Percentiles rank a stretch among this genome's conserved stretches.
These are phyloP conservation scores for Alisma plantagoaquatica DNA, from an alignment of 106 monocot species.

Conservation along the genomic window DNA sequence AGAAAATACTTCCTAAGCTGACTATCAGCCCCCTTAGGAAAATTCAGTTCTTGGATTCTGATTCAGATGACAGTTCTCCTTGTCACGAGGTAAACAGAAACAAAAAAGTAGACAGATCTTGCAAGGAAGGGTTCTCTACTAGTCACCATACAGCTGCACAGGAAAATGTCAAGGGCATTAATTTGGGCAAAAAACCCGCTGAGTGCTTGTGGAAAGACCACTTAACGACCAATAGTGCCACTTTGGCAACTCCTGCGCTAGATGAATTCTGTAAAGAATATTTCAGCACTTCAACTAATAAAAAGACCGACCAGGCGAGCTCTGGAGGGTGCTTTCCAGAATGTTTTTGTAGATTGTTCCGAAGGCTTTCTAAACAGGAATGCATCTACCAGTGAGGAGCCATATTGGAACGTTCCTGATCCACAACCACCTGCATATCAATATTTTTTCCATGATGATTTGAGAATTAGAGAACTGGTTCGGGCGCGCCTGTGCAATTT, in stretches of 20 bases:
- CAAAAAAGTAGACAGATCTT: no score
- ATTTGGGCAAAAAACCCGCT: conserved; percentile 4
- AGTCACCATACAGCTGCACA: no score
- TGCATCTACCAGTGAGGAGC: conserved; percentile 1
- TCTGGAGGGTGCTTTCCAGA: no score
- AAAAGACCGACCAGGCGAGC: conserved; percentile 16
- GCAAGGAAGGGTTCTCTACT: conserved; percentile 1
- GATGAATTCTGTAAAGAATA: conserved; percentile 91
- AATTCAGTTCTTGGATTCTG: conserved; percentile 67
- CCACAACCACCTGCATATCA: conserved; percentile 47
- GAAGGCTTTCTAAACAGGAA: conserved; percentile 9
- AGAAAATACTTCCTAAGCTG: conserved; percentile 39
- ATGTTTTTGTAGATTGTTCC: neutral
- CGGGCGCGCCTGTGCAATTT: conserved; percentile 48
- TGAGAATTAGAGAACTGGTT: conserved; percentile 40
- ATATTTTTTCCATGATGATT: conserved; percentile 71
- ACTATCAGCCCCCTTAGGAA: conserved; percentile 67
- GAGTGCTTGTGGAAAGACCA: conserved; percentile 39
- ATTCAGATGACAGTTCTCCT: conserved; percentile 45
- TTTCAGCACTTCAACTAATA: conserved; percentile 32
- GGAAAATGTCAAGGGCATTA: no score
- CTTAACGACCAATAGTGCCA: conserved; percentile 17
- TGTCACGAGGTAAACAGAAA: conserved; percentile 1
- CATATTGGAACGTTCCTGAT: conserved; percentile 19
- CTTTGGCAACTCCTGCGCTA: conserved; percentile 63